Percentiles rank a stretch among this genome's conserved stretches.
Evolutionary conservation across 768 basidiomycete species (phyloP).

Genomic region (Rhizopogon vulgaris): DNA sequence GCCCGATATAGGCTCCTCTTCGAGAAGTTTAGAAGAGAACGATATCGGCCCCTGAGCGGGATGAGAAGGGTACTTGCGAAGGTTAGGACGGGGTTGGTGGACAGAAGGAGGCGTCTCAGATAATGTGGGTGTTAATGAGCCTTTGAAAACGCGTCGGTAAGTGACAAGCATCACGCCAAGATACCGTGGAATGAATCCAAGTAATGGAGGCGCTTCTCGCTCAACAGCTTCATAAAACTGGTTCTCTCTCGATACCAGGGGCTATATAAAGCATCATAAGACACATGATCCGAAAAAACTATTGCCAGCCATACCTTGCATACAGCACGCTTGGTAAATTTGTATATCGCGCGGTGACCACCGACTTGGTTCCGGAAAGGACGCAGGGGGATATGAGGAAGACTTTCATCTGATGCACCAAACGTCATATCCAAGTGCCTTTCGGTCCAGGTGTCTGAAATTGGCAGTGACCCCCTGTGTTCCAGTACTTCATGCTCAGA

Average conservation of each 20-base stretch:
- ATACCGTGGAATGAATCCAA: conserved; percentile 96
- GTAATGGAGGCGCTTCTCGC: conserved; percentile 83
- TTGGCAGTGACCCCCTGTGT: conserved; percentile 7
- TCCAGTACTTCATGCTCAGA: conserved; percentile 13
- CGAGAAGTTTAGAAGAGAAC: conserved; percentile 7
- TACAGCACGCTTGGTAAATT: conserved; percentile 94
- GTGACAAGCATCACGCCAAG: conserved; percentile 98
- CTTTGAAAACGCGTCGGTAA: conserved; percentile 72
- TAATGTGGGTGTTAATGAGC: conserved; percentile 18
- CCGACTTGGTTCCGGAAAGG: conserved; percentile 98
- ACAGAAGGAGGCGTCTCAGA: conserved; percentile 10
- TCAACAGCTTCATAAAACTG: conserved; percentile 97
- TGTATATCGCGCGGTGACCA: conserved; percentile 95
- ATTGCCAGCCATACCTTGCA: conserved; percentile 74
- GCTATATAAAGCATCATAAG: conserved; percentile 42
- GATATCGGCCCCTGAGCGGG: conserved; percentile 1
- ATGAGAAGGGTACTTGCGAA: conserved; percentile 19
- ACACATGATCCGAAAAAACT: conserved; percentile 3
- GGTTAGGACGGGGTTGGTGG: conserved; percentile 20
- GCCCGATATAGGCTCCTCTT: conserved; percentile 34
- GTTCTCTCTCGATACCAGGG: conserved; percentile 94
- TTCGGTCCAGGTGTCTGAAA: conserved; percentile 18
- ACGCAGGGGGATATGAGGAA: conserved; percentile 86
- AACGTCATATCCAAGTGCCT: conserved; percentile 35
- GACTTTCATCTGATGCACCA: conserved; percentile 47